phyloP scores from a whole-genome alignment of 306 rosid genomes.

The Carpinus viminea region DNA sequence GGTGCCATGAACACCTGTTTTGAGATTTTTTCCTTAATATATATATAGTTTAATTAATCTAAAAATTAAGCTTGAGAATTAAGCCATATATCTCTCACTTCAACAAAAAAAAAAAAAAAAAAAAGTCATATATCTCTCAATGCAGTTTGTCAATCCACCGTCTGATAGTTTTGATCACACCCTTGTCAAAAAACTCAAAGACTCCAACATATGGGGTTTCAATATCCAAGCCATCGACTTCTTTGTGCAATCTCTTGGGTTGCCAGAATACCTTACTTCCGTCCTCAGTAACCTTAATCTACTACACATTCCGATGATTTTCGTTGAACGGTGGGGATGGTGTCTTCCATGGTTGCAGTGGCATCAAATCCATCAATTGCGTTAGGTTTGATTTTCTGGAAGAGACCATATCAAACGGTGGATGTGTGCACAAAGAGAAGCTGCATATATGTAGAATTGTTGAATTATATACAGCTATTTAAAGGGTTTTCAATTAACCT shows the following conservation, averaged over 20 bases:
- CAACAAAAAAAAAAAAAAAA: too few relatives aligned
- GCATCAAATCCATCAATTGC: constrained; percentile 37
- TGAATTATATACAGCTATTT: not conserved
- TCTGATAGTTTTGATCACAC: constrained; percentile 14
- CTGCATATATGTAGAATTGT: not conserved
- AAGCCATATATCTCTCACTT: too few relatives aligned
- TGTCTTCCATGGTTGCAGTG: constrained; percentile 42
- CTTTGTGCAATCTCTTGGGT: not conserved
- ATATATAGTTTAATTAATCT: too few relatives aligned
- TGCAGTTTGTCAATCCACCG: constrained; percentile 26
- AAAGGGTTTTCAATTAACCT: too few relatives aligned
- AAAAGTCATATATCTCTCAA: constrained; percentile 17
- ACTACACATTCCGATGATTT: constrained; percentile 4
- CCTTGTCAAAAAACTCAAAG: constrained; percentile 33
- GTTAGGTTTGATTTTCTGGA: constrained; percentile 10
- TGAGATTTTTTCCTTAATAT: too few relatives aligned
- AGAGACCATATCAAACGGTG: constrained; percentile 17
- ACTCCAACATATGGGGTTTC: constrained; percentile 32
- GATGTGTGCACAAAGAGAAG: not conserved
- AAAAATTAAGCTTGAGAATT: too few relatives aligned
- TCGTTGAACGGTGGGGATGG: constrained; percentile 26
- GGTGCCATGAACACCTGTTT: too few relatives aligned
- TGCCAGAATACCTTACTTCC: constrained; percentile 38
- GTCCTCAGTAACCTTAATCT: constrained; percentile 28
- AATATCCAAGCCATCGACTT: not conserved